These are phyloP conservation scores for Chrysoporthe deuterocubensis DNA, from an alignment of 2,329 filamentous ascomycete species.

Conservation along the genomic window DNA sequence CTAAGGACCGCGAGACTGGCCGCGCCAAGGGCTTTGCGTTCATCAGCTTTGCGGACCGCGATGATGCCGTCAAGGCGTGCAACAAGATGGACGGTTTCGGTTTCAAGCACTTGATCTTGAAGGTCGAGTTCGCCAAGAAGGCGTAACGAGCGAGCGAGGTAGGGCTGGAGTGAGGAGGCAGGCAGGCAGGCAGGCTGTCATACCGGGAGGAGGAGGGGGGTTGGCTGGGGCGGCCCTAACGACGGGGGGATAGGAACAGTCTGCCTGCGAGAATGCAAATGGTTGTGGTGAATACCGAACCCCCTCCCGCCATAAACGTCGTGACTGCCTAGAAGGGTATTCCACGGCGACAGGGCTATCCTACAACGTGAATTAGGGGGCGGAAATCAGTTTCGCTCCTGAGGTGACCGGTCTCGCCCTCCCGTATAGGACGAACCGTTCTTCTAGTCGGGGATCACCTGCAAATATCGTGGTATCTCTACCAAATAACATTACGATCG, in stretches of 20 bases:
- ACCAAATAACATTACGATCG: background rate
- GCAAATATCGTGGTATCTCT: background rate
- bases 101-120: slow-evolving; percentile 84
- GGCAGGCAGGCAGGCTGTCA: background rate
- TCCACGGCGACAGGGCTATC: background rate
- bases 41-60: slow-evolving; percentile 91
- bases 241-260: background rate
- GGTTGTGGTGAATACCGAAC: background rate
- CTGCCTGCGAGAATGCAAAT: background rate
- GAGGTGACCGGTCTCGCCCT: background rate
- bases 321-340: background rate
- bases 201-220: background rate
- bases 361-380: background rate
- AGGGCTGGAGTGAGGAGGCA: background rate
- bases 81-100: slow-evolving; percentile 97
- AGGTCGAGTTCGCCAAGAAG: slow-evolving; percentile 88
- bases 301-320: background rate
- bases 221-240: background rate
- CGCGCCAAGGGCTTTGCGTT: slow-evolving; percentile 98
- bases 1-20: slow-evolving; percentile 95
- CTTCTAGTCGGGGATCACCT: background rate
- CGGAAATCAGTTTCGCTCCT: background rate
- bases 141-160: slow-evolving; percentile 41
- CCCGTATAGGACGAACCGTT: background rate
- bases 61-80: slow-evolving; percentile 89